These are phyloP conservation scores for Plasmodium adleri DNA, from an alignment of 169 alveolate genomes.

Conservation along the genomic window DNA sequence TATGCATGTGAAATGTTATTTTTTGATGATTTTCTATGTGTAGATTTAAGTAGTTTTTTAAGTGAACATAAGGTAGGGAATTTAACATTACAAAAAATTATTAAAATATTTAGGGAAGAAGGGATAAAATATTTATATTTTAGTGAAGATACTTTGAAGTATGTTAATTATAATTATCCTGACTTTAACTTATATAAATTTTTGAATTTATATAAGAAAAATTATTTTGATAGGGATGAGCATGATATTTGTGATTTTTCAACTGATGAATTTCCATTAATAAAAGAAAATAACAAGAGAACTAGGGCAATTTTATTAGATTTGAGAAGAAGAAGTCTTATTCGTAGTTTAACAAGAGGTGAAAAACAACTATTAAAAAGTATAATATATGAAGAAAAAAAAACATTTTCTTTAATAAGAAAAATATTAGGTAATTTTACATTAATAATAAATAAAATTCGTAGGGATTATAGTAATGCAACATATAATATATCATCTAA, in stretches of 20 bases:
- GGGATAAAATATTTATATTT: constrained; percentile 7
- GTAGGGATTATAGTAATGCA: background rate
- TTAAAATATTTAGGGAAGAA: background rate
- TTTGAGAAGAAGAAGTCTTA: background rate
- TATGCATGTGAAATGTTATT: constrained; percentile 6
- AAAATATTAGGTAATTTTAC: background rate
- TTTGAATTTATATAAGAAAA: background rate
- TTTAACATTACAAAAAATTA: constrained; percentile 11
- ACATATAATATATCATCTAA: background rate
- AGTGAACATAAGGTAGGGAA: constrained; percentile 7
- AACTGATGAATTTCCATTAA: background rate
- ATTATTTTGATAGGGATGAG: background rate
- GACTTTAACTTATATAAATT: background rate
- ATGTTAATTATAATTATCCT: background rate
- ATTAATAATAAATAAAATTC: constrained; percentile 3
- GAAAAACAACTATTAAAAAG: background rate
- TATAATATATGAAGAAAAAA: background rate
- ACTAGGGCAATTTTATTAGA: background rate
- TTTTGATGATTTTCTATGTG: constrained; percentile 9
- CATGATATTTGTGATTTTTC: constrained; percentile 16
- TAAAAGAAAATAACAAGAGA: constrained; percentile 18
- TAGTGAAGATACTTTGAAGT: background rate
- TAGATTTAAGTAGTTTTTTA: constrained; percentile 6
- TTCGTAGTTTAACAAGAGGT: background rate
- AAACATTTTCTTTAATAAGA: background rate